Evolutionary conservation across 2,329 filamentous ascomycete genomes (phyloP).

Genomic region (Aplosporella prunicola): DNA sequence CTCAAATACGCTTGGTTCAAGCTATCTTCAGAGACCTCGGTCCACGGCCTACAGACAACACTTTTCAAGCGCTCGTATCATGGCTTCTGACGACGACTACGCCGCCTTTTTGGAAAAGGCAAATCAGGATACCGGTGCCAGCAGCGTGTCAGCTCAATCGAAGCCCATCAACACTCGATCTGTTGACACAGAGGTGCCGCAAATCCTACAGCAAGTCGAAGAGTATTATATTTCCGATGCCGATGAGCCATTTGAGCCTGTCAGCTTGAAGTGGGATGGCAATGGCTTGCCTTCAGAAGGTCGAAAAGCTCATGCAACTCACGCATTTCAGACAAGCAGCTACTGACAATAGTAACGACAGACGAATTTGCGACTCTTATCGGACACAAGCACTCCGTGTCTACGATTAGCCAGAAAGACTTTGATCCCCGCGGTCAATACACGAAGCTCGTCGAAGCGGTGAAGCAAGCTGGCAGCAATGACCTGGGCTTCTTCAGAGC

Average conservation of each 20-base stretch:
- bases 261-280: constrained; percentile 55
- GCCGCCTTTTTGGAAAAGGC: constrained; percentile 78
- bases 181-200: constrained; percentile 49
- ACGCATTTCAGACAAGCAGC: background rate
- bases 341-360: constrained; percentile 27
- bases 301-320: no score
- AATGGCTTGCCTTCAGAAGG: constrained; percentile 45
- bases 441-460: constrained; percentile 56
- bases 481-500: constrained; percentile 71
- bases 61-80: constrained; percentile 26
- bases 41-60: no score
- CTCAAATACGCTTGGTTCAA: no score
- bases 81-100: constrained; percentile 76
- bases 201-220: constrained; percentile 30
- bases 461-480: constrained; percentile 50
- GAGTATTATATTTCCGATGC: constrained; percentile 70
- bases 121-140: constrained; percentile 53
- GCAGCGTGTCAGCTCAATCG: constrained; percentile 18
- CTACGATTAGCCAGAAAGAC: constrained; percentile 56
- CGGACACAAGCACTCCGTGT: constrained; percentile 46
- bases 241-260: constrained; percentile 75
- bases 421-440: constrained; percentile 71
- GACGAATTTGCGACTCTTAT: constrained; percentile 64
- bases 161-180: constrained; percentile 25
- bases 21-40: no score